These are phyloP conservation scores for Pistacia integerrima DNA, from an alignment of 345 rosid species.

Conservation along the genomic window DNA sequence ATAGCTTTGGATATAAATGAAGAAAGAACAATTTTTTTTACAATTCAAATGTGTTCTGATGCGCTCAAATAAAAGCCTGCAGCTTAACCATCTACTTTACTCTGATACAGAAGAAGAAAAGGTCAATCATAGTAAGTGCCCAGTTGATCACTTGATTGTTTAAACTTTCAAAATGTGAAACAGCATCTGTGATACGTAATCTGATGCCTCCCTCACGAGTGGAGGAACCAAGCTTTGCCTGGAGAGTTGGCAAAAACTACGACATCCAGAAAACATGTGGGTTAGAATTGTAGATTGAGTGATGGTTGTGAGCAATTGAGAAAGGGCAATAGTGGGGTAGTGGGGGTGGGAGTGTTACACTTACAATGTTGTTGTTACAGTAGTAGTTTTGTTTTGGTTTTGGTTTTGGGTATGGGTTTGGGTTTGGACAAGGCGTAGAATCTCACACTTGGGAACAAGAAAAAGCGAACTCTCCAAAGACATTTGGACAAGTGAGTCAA, in stretches of 20 bases:
- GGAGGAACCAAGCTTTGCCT: background rate
- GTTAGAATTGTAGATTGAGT: background rate
- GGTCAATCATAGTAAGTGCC: slow-evolving; percentile 12
- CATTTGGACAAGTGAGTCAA: slow-evolving; percentile 51
- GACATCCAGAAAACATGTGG: background rate
- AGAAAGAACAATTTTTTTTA: background rate
- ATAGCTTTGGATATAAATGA: background rate
- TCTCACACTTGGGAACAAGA: slow-evolving; percentile 27
- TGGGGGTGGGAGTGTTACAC: background rate
- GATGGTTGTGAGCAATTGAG: background rate
- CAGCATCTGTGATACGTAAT: background rate
- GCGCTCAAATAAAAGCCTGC: background rate
- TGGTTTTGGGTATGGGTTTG: background rate
- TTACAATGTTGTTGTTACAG: background rate
- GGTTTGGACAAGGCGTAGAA: slow-evolving; percentile 19
- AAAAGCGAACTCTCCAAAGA: slow-evolving; percentile 52
- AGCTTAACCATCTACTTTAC: background rate
- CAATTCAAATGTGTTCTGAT: background rate
- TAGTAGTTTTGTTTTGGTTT: background rate
- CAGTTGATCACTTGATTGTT: background rate
- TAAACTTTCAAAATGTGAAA: slow-evolving; percentile 2
- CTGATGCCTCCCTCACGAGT: slow-evolving; percentile 6
- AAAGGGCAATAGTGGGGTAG: background rate
- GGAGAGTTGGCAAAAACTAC: background rate
- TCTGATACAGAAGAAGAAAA: slow-evolving; percentile 13